Conservation (phyloP, 495 filamentous ascomycete genomes). For the Hypoxylon fuscum region DNA sequence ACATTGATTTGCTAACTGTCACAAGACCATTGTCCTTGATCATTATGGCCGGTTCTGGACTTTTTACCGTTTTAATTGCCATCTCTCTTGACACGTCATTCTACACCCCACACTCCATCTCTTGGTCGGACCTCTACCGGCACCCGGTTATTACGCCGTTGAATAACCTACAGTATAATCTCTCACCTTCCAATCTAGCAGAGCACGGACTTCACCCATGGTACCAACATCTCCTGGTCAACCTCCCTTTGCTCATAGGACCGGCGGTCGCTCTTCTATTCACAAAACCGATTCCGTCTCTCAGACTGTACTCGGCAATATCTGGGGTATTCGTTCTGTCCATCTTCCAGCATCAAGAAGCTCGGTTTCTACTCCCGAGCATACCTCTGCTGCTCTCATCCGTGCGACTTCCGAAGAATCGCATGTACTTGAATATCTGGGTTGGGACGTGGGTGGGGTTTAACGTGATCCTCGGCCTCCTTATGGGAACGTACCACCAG, state of each 20-base stretch:
- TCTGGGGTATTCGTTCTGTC: constrained; percentile 83
- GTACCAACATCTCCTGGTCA: constrained; percentile 87
- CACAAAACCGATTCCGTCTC: constrained; percentile 60
- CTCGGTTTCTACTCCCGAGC: constrained; percentile 88
- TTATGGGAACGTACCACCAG: constrained; percentile 96
- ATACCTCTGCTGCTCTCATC: constrained; percentile 90
- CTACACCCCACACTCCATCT: constrained; percentile 68
- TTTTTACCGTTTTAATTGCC: constrained; percentile 72
- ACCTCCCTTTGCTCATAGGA: constrained; percentile 90
- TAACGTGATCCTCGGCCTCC: constrained; percentile 76
- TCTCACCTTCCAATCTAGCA: constrained; percentile 77
- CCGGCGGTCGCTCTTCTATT: constrained; percentile 79
- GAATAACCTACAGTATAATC: constrained; percentile 93
- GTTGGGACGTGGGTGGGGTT: constrained; percentile 80
- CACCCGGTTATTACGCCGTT: constrained; percentile 84
- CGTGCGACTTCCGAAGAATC: constrained; percentile 71
- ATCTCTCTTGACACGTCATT: constrained; percentile 85
- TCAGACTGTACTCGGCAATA: constrained; percentile 78
- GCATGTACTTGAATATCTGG: constrained; percentile 62
- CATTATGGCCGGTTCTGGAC: constrained; percentile 65
- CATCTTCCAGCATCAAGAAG: constrained; percentile 91
- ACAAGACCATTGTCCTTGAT: constrained; percentile 74
- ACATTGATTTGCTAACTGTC: constrained; percentile 26
- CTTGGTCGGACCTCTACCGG: constrained; percentile 62
- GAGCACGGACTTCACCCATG: constrained; percentile 90